Evolutionary conservation across 805 yeast species (phyloP).

Genomic region (Kuraishia hungarica): DNA sequence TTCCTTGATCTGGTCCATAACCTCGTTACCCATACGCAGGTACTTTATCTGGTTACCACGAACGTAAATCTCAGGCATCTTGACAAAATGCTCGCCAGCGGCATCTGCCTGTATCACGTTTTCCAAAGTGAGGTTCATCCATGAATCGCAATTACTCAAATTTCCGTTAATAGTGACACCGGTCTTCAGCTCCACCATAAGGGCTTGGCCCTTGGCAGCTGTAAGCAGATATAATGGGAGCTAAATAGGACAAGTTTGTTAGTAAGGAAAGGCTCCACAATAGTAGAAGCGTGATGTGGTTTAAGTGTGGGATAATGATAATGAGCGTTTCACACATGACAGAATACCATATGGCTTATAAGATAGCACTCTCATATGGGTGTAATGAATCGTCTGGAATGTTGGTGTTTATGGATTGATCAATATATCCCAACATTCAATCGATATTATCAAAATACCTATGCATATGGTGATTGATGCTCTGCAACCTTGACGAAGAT

Average conservation of each 20-base stretch:
- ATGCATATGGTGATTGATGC: too few relatives aligned
- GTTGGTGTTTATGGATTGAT: too few relatives aligned
- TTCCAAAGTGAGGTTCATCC: conserved; percentile 87
- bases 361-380: too few relatives aligned
- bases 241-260: conserved; percentile 26
- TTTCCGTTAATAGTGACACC: conserved; percentile 87
- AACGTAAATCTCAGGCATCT: conserved; percentile 67
- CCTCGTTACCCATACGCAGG: conserved; percentile 65
- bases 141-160: conserved; percentile 78
- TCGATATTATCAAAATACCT: too few relatives aligned
- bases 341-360: too few relatives aligned
- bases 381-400: too few relatives aligned
- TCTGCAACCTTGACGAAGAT: too few relatives aligned
- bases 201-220: conserved; percentile 82
- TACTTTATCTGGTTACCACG: conserved; percentile 81
- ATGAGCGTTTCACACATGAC: too few relatives aligned
- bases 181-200: conserved; percentile 82
- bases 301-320: too few relatives aligned
- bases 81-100: conserved; percentile 51
- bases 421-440: too few relatives aligned
- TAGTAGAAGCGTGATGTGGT: too few relatives aligned
- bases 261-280: too few relatives aligned
- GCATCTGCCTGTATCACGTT: conserved; percentile 65
- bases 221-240: conserved; percentile 87
- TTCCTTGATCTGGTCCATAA: conserved; percentile 69